Base-by-base conservation (phyloP, 176 grass and related monocot genomes). In the Oryza glumipatula region DNA sequence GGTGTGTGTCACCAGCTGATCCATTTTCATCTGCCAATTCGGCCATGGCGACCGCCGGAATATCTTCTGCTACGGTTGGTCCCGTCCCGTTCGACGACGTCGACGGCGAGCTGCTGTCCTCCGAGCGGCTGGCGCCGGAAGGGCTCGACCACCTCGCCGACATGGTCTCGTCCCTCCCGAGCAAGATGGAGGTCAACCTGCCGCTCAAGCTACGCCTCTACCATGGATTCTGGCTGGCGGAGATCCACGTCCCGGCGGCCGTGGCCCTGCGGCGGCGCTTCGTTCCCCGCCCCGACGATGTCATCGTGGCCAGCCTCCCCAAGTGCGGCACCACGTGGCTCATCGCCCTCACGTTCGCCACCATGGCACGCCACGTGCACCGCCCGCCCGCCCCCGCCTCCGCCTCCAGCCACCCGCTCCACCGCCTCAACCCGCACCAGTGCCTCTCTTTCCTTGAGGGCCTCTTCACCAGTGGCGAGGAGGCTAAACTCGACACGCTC, bases 291-390 rank as follows among this genome's bases (percentile, higher is more conserved):
- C 52, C 68, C 13, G 65, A 32, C 10, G 86, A 88, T 17, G 30
- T 88, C 33, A 17, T 82, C 33, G 33, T 44, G 30, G 48, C 33
- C 11, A 67, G 86, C 38, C 68, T 72, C 3, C 89, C 76, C 52
- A 91, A 91, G 82, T 87, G 73, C 68, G 85, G 89, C 60, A 84
- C 84, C 23, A 87, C 84, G 38, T 84, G 86, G 80, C 80, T 58
- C 19, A 76, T 76, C 30, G 80, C 89, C 5, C 70, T 81, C 22
- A 23, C 70, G 2, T 87, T 87, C 70, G 85, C 85, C 78, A 49
- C 64, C 15, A 64, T 36, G 85, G 58, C 24, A 4, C 76, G 39
- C 19, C 32, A 12, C 60, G 24, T n/a, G 15, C 65, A 30, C 60
- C 44, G 12, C 60, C 54, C 76, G 8, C 15, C 65, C 65, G 9